Evolutionary conservation across 768 basidiomycete species (phyloP).

Genomic region (Auricularia sp.): DNA sequence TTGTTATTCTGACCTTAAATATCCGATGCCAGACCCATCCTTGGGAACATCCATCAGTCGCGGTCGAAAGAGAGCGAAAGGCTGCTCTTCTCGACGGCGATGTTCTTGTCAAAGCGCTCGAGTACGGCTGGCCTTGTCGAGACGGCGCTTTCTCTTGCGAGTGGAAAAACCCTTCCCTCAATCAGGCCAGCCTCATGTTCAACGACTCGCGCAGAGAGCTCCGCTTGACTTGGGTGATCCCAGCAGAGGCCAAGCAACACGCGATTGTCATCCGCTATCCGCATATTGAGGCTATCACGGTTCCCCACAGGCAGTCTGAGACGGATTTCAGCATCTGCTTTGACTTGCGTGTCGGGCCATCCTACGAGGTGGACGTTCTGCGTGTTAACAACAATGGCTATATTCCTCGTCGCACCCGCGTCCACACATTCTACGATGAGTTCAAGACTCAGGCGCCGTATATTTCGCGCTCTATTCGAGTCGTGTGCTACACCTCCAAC

Average conservation of each 20-base stretch:
- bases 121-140: conserved; percentile 57
- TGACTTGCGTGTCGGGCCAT: background rate
- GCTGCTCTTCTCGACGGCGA: background rate
- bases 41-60: background rate
- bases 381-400: background rate
- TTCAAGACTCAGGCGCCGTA: conserved; percentile 26
- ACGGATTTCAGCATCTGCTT: background rate
- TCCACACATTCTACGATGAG: background rate
- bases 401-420: background rate
- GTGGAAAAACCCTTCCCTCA: conserved; percentile 23
- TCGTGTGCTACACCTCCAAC: conserved; percentile 29
- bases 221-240: background rate
- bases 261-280: background rate
- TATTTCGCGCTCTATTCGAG: conserved; percentile 40
- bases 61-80: background rate
- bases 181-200: background rate
- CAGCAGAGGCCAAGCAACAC: background rate
- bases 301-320: background rate
- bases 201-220: background rate
- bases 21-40: background rate
- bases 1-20: background rate
- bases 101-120: conserved; percentile 30
- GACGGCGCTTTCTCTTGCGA: conserved; percentile 48
- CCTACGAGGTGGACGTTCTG: background rate
- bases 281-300: background rate